Base-by-base conservation (phyloP, 1,139 yeast species). In the Wickerhamomyces sp. region DNA sequence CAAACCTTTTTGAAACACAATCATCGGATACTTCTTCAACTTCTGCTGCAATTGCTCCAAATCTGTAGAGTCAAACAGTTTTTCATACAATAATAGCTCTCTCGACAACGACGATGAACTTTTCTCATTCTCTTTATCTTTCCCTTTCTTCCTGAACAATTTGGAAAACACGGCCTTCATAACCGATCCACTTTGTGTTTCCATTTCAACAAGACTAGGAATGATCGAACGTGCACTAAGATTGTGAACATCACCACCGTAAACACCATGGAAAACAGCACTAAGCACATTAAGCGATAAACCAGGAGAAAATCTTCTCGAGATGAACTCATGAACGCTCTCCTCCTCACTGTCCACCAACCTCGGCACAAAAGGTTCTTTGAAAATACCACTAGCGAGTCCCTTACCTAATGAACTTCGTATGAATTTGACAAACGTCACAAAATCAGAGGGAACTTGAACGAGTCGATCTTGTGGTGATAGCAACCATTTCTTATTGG, bases 181-280 rank as follows among this genome's bases (percentile, higher is more conserved):
- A 4, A 85, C 57, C 2, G 88, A 78, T 0, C 88, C 86, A 42
- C 75, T 62, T 7, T 70, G 57, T n/a, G 61, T 52, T 54, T 86
- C 96, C 35, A 75, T 57, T 16, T 69, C 62, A 33, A 69, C 73
- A 42, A 86, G 51, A 12, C 60, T 46, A 1, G 77, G 75, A 39
- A 80, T 48, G 1, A 82, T 70, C 2, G 83, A 66, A 16, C 72
- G 62, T 0, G 83, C 76, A 59, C 95, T 84, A 30, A 91, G 61
- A 40, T 73, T 65, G 10, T 70, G 54, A 4, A 78, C 69, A 56
- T 89, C 95, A 2, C 95, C 96, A 5, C 95, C 96, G 56, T 88
- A 91, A 2, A 91, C 78, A 1, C 98, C 98, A 52, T 88, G 88
- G 52, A 83, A 65, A 4, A 89, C 62, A 0, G 96, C 97, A 56